A percentile compares a stretch with the other conserved stretches of the same genome.
These are phyloP conservation scores for Penicillium steckii DNA, from an alignment of 495 filamentous ascomycete species.

Conservation along the genomic window DNA sequence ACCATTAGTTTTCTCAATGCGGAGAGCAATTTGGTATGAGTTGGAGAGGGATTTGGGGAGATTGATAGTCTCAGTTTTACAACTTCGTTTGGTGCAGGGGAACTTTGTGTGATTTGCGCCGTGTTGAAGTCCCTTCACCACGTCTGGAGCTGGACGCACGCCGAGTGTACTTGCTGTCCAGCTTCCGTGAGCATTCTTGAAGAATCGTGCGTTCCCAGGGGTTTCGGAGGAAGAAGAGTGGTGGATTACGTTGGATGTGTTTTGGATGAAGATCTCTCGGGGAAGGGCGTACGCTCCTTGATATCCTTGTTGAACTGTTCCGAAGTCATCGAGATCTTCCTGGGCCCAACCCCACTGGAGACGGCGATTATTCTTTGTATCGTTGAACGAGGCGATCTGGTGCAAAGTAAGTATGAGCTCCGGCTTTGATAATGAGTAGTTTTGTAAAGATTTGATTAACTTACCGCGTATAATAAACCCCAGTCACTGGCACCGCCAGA, in stretches of 20 bases:
- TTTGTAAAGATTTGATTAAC: background rate
- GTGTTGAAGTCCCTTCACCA: slow-evolving; percentile 10
- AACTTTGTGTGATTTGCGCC: slow-evolving; percentile 10
- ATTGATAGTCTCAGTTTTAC: background rate
- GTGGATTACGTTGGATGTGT: slow-evolving; percentile 6
- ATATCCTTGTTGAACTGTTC: slow-evolving; percentile 13
- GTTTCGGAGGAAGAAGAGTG: background rate
- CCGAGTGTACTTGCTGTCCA: slow-evolving; percentile 19
- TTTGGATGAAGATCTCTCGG: slow-evolving; percentile 15
- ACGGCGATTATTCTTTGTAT: slow-evolving; percentile 18
- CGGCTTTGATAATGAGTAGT: background rate
- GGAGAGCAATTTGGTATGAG: slow-evolving; percentile 12
- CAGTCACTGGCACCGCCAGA: slow-evolving; percentile 16
- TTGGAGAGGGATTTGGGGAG: slow-evolving; percentile 2
- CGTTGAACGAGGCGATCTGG: slow-evolving; percentile 13
- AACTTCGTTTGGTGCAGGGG: slow-evolving; percentile 3
- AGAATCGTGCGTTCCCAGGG: slow-evolving; percentile 9
- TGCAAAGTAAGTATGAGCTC: background rate
- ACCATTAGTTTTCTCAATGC: slow-evolving; percentile 10
- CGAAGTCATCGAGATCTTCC: slow-evolving; percentile 17
- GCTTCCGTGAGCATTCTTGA: slow-evolving; percentile 7
- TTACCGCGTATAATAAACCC: slow-evolving; percentile 18
- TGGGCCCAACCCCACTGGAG: slow-evolving; percentile 19
- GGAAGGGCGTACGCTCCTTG: slow-evolving; percentile 13
- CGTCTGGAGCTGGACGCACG: slow-evolving; percentile 12